These are phyloP conservation scores for Magnolia sinica DNA, from an alignment of 164 flowering plant species.

Conservation along the genomic window DNA sequence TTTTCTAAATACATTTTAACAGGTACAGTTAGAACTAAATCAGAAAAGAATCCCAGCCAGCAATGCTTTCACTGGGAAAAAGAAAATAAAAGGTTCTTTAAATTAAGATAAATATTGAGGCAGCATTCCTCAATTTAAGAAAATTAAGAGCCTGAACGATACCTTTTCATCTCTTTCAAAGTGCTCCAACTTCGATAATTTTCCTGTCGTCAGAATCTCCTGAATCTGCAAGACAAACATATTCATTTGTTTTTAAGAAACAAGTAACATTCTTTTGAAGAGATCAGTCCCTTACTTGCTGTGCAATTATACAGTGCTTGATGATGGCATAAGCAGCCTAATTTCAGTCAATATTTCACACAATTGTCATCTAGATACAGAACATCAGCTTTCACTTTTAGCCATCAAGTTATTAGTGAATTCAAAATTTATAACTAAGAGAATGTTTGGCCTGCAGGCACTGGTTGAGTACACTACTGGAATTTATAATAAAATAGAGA, in stretches of 20 bases:
- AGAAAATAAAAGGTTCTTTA: background rate
- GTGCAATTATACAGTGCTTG: background rate
- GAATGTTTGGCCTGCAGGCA: too few species aligned
- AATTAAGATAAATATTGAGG: background rate
- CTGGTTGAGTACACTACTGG: too few species aligned
- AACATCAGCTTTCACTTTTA: background rate
- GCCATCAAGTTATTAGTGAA: background rate
- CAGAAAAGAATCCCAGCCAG: background rate
- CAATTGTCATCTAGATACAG: background rate
- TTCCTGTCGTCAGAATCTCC: slow-evolving; percentile 90
- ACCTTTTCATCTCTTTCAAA: slow-evolving; percentile 96
- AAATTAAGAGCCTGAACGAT: slow-evolving; percentile 11
- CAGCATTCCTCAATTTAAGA: background rate
- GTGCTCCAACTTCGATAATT: slow-evolving; percentile 89
- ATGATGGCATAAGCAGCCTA: background rate
- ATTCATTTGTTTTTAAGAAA: too few species aligned
- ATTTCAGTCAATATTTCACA: background rate
- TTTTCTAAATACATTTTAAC: too few species aligned
- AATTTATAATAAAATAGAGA: background rate
- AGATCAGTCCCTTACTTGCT: background rate
- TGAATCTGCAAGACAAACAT: slow-evolving; percentile 62
- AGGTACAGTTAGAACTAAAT: too few species aligned
- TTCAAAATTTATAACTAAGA: too few species aligned
- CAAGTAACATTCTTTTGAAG: background rate
- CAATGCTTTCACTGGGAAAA: background rate